These are phyloP conservation scores for Amanita brunnescens DNA, from an alignment of 768 basidiomycete genomes.

Conservation along the genomic window DNA sequence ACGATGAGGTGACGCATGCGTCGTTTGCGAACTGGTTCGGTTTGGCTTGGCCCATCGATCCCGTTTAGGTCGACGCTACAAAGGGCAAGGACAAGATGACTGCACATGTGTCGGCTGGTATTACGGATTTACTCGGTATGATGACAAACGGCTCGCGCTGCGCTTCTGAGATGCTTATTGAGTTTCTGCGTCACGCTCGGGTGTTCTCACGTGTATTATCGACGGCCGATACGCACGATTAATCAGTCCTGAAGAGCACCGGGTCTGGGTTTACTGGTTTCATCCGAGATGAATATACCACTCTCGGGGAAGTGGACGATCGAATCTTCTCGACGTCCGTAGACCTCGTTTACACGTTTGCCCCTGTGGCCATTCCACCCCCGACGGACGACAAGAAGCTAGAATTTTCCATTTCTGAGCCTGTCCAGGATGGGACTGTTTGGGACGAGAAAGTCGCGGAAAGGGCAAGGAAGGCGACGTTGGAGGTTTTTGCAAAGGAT, in stretches of 20 bases:
- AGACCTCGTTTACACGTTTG: slow-evolving; percentile 65
- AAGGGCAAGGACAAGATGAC: slow-evolving; percentile 51
- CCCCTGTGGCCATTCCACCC: slow-evolving; percentile 32
- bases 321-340: slow-evolving; percentile 87
- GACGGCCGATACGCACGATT: not conserved
- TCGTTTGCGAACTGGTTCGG: not conserved
- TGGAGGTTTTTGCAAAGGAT: slow-evolving; percentile 78
- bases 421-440: slow-evolving; percentile 34
- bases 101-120: slow-evolving; percentile 57
- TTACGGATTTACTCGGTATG: slow-evolving; percentile 76
- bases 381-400: slow-evolving; percentile 47
- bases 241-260: slow-evolving; percentile 77
- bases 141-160: slow-evolving; percentile 13
- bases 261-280: slow-evolving; percentile 83
- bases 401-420: slow-evolving; percentile 35
- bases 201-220: not conserved
- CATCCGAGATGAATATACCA: slow-evolving; percentile 83
- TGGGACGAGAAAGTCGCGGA: slow-evolving; percentile 52
- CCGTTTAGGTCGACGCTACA: slow-evolving; percentile 51
- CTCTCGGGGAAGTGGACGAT: slow-evolving; percentile 73
- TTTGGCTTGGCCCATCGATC: not conserved
- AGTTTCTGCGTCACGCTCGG: not conserved
- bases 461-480: slow-evolving; percentile 51
- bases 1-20: not conserved
- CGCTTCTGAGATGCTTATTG: not conserved